phyloP scores from a whole-genome alignment of 2,329 filamentous ascomycete species.

The Aspergillus versicolor region DNA sequence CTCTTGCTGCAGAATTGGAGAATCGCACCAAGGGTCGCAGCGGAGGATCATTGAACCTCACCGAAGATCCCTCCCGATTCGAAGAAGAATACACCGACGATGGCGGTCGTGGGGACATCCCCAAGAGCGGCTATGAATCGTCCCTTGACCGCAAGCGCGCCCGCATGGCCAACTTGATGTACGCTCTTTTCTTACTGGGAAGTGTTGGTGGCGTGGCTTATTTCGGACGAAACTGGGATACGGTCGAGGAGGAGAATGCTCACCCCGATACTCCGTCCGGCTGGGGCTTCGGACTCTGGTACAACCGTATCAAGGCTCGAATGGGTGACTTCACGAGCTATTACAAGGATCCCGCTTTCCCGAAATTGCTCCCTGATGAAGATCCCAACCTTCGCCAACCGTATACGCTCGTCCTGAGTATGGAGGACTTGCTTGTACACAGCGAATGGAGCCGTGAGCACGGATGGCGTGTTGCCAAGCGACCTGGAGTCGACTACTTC shows the following conservation, averaged over 20 bases:
- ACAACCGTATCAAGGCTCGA: conserved; percentile 74
- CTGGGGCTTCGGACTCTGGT: conserved; percentile 74
- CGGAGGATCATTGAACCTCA: conserved; percentile 49
- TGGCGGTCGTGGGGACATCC: conserved; percentile 60
- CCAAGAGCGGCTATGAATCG: conserved; percentile 81
- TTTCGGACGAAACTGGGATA: conserved; percentile 84
- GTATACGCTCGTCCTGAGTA: conserved; percentile 86
- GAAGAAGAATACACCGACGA: conserved; percentile 50
- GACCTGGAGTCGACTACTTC: conserved; percentile 96
- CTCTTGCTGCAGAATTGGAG: conserved; percentile 73
- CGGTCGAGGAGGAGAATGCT: conserved; percentile 66
- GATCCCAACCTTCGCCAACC: conserved; percentile 79
- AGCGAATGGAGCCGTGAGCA: conserved; percentile 93
- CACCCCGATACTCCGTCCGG: conserved; percentile 76
- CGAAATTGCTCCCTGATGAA: conserved; percentile 75
- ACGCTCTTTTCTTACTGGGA: conserved; percentile 59
- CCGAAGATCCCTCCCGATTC: conserved; percentile 49
- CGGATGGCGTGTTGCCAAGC: conserved; percentile 92
- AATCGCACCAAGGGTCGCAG: conserved; percentile 41
- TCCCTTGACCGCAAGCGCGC: conserved; percentile 82
- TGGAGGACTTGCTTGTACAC: conserved; percentile 93
- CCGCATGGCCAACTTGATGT: conserved; percentile 72
- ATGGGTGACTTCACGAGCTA: conserved; percentile 76
- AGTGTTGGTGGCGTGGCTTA: conserved; percentile 65
- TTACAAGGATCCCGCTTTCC: conserved; percentile 94